Percentiles rank a stretch among this genome's conserved stretches.
These are phyloP conservation scores for Begonia masoniana DNA, from an alignment of 306 rosid genomes.

Conservation along the genomic window DNA sequence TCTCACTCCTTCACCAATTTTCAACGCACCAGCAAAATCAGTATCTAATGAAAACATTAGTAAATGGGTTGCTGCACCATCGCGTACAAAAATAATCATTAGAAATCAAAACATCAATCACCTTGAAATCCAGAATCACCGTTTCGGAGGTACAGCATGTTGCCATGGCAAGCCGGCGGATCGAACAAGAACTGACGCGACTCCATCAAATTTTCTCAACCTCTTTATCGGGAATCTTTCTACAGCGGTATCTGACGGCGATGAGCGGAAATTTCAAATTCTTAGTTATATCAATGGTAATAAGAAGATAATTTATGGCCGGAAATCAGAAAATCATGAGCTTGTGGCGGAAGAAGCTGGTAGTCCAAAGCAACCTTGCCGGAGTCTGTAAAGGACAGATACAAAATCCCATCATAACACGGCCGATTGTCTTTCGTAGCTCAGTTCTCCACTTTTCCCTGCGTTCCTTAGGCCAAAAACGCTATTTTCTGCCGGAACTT, in stretches of 20 bases:
- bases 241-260: slow-evolving; percentile 1
- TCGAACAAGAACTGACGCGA: slow-evolving; percentile 64
- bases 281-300: background rate
- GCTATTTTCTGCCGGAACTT: slow-evolving; percentile 4
- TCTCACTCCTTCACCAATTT: slow-evolving; percentile 35
- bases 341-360: slow-evolving; percentile 99
- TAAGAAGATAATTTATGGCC: slow-evolving; percentile 1
- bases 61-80: background rate
- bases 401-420: slow-evolving; percentile 94
- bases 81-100: background rate
- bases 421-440: slow-evolving; percentile 24
- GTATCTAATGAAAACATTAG: background rate
- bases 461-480: background rate
- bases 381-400: slow-evolving; percentile 83
- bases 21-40: slow-evolving; percentile 2
- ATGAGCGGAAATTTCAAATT: background rate
- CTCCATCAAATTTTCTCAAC: slow-evolving; percentile 30
- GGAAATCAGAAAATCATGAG: slow-evolving; percentile 69
- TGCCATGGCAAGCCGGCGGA: slow-evolving; percentile 34
- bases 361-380: slow-evolving; percentile 95
- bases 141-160: slow-evolving; percentile 68
- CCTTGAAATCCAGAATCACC: slow-evolving; percentile 60
- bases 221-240: slow-evolving; percentile 1
- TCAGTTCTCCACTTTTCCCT: slow-evolving; percentile 9
- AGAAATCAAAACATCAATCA: slow-evolving; percentile 6